Conservation (phyloP, 1,284 basidiomycete genomes). For the Ceratobasidium sp. region DNA sequence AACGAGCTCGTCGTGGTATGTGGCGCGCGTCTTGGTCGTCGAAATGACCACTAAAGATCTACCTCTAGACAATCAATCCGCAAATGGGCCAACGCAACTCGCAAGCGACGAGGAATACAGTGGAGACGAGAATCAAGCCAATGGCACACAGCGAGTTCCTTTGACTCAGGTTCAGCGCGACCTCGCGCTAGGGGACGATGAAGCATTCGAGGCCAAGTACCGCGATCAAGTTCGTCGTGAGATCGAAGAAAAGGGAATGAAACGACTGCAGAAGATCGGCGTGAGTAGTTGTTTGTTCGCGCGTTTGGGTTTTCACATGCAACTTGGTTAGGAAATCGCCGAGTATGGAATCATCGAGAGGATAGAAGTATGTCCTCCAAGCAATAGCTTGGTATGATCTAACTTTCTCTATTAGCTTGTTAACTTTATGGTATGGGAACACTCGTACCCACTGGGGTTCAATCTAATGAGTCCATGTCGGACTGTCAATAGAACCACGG, state of each 20-base stretch:
- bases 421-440: slow-evolving; percentile 73
- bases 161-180: slow-evolving; percentile 16
- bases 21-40: not conserved
- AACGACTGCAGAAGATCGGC: slow-evolving; percentile 14
- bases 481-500: slow-evolving; percentile 69
- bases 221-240: slow-evolving; percentile 27
- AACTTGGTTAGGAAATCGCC: slow-evolving; percentile 64
- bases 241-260: slow-evolving; percentile 33
- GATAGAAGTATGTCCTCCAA: slow-evolving; percentile 57
- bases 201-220: slow-evolving; percentile 36
- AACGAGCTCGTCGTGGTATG: slow-evolving; percentile 33
- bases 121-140: slow-evolving; percentile 1
- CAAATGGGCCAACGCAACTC: not conserved
- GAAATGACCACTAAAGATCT: not conserved
- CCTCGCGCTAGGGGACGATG: slow-evolving; percentile 17
- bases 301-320: not conserved
- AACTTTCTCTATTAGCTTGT: slow-evolving; percentile 57
- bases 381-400: not conserved
- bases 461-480: not conserved
- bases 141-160: not conserved
- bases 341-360: slow-evolving; percentile 87
- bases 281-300: not conserved
- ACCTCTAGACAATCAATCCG: not conserved
- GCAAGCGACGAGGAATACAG: not conserved
- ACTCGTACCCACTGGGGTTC: not conserved